These are phyloP conservation scores for Artemisia argyi DNA, from an alignment of 129 eudicot species.

Conservation along the genomic window DNA sequence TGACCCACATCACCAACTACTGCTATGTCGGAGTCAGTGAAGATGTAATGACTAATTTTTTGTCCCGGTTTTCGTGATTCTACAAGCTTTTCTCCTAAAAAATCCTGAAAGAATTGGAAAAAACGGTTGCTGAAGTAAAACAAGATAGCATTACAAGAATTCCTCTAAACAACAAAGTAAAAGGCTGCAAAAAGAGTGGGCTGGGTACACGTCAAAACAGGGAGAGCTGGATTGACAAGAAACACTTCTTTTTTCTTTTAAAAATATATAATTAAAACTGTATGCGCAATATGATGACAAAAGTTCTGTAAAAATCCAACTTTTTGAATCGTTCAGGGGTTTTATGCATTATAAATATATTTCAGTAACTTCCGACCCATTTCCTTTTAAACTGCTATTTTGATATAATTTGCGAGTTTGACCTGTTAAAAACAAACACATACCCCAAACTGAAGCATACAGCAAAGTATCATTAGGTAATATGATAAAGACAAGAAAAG, in stretches of 20 bases:
- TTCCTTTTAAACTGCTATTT: neutral
- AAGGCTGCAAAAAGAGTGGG: neutral
- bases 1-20: conserved; percentile 72
- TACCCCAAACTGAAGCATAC: neutral
- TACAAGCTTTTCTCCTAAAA: conserved; percentile 61
- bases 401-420: neutral
- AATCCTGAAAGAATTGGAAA: conserved; percentile 51
- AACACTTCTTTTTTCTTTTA: neutral
- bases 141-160: conserved; percentile 15
- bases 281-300: neutral
- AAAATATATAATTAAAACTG: neutral
- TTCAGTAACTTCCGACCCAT: neutral
- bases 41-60: conserved; percentile 56
- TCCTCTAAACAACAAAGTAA: conserved; percentile 6
- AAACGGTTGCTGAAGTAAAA: conserved; percentile 14
- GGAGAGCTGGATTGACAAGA: neutral
- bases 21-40: conserved; percentile 89
- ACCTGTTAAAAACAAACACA: neutral
- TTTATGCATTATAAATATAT: neutral
- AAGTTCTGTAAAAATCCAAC: neutral
- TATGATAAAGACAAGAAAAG: neutral
- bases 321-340: neutral
- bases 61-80: conserved; percentile 43
- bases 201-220: neutral
- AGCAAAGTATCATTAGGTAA: neutral